These are phyloP conservation scores for Stipa capillata DNA, from an alignment of 176 grass and related monocot genomes.

Conservation along the genomic window DNA sequence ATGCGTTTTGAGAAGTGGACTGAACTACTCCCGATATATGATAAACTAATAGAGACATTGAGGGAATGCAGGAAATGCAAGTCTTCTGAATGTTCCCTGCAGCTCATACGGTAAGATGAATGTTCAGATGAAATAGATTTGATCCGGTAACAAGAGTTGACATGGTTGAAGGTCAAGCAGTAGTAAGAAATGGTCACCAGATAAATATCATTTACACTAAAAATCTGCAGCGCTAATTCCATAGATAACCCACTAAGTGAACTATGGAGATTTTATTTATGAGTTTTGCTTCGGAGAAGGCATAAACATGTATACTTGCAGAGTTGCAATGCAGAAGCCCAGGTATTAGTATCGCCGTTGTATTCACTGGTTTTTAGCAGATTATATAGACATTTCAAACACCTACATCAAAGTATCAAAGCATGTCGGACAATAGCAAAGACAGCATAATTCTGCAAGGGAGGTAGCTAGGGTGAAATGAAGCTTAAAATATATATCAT, in stretches of 20 bases:
- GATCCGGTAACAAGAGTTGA: background rate
- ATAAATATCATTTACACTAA: background rate
- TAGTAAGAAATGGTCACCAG: background rate
- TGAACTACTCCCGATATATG: too few species aligned
- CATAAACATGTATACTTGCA: background rate
- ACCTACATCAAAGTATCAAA: background rate
- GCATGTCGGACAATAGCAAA: too few species aligned
- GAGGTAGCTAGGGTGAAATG: constrained; percentile 4
- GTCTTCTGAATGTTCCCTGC: background rate
- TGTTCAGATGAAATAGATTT: too few species aligned
- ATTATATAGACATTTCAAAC: background rate
- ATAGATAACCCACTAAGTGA: too few species aligned
- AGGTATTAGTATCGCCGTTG: background rate
- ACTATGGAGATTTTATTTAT: background rate
- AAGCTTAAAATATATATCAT: constrained; percentile 36
- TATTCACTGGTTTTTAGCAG: background rate
- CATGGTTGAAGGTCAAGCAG: background rate
- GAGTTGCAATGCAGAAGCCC: background rate
- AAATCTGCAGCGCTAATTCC: background rate
- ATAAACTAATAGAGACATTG: background rate
- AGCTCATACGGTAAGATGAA: background rate
- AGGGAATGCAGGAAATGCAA: background rate
- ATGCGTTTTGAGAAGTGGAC: background rate
- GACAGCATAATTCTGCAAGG: constrained; percentile 7
- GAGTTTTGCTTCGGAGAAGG: background rate